Conservation (phyloP, 2,329 filamentous ascomycete genomes). For the Bipolaris bicolor region DNA sequence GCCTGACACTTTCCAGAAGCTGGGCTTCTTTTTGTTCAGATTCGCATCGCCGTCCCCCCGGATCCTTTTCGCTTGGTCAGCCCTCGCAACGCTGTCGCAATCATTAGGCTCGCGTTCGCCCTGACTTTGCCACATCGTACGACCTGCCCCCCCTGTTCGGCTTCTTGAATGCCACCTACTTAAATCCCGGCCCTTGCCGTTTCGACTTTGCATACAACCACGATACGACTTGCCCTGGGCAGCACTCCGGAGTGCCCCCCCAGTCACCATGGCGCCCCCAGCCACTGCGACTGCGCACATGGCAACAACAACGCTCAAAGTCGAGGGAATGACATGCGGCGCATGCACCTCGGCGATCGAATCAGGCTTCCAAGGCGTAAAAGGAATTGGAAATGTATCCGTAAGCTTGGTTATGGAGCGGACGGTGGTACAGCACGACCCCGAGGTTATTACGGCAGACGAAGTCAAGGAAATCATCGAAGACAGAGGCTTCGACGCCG, state of each 20-base stretch:
- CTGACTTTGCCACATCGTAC: slow-evolving; percentile 20
- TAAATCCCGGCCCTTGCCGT: not conserved
- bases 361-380: slow-evolving; percentile 80
- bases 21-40: slow-evolving; percentile 35
- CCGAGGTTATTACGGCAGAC: slow-evolving; percentile 73
- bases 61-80: not conserved
- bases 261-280: slow-evolving; percentile 35
- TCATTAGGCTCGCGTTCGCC: slow-evolving; percentile 14
- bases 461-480: slow-evolving; percentile 85
- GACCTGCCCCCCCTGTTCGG: slow-evolving; percentile 23
- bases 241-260: slow-evolving; percentile 8
- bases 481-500: slow-evolving; percentile 88
- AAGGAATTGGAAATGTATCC: slow-evolving; percentile 83
- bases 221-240: not conserved
- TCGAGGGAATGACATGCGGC: slow-evolving; percentile 88
- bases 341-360: slow-evolving; percentile 96
- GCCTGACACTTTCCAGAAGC: slow-evolving; percentile 39
- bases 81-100: slow-evolving; percentile 18
- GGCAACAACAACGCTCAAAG: slow-evolving; percentile 87
- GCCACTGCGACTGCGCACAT: slow-evolving; percentile 60
- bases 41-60: slow-evolving; percentile 10
- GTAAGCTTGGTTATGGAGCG: slow-evolving; percentile 95
- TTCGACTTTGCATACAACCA: slow-evolving; percentile 2
- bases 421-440: slow-evolving; percentile 91
- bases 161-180: slow-evolving; percentile 10